These are phyloP conservation scores for Carex arenaria DNA, from an alignment of 202 grass and related monocot species.

Conservation along the genomic window DNA sequence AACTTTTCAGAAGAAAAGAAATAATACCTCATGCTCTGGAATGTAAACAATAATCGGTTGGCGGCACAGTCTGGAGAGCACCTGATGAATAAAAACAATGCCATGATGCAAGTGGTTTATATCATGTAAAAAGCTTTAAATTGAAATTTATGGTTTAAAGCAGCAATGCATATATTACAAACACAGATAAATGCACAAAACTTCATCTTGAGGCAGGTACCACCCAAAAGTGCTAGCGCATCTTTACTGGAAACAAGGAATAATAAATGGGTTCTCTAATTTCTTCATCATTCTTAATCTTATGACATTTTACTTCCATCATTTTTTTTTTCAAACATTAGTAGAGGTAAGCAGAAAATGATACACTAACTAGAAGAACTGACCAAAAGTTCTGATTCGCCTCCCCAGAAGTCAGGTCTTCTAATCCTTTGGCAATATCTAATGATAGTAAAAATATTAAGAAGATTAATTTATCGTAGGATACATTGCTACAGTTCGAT, in stretches of 20 bases:
- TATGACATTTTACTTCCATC: background rate
- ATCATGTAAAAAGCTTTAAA: background rate
- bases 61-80: conserved; percentile 65
- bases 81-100: conserved; percentile 49
- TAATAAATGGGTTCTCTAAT: background rate
- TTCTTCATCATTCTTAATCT: conserved; percentile 10
- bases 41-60: conserved; percentile 93
- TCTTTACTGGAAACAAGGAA: conserved; percentile 7
- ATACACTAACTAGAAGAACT: conserved; percentile 19
- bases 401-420: conserved; percentile 90
- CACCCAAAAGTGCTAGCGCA: background rate
- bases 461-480: background rate
- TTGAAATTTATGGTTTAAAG: background rate
- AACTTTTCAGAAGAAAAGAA: background rate
- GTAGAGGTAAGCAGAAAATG: background rate
- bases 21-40: conserved; percentile 66
- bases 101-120: background rate
- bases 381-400: conserved; percentile 93
- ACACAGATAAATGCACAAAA: background rate
- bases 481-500: background rate
- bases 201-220: background rate
- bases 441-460: conserved; percentile 22
- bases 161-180: background rate
- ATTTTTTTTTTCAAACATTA: background rate
- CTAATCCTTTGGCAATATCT: conserved; percentile 92